phyloP scores from a whole-genome alignment of 345 rosid genomes.

The Eucalyptus regnans region DNA sequence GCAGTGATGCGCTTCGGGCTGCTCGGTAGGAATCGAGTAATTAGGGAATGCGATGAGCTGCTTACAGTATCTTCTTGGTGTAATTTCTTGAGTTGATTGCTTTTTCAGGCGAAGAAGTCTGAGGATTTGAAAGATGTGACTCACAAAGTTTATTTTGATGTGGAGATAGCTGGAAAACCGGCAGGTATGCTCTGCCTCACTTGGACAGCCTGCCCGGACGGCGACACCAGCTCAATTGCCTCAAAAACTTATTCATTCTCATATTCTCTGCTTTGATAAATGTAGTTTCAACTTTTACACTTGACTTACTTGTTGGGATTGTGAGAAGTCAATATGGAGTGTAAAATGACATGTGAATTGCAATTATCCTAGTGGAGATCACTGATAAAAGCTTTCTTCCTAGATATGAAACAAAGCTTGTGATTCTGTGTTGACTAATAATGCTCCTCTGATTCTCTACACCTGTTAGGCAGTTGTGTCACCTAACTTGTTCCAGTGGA shows the following conservation, averaged over 20 bases:
- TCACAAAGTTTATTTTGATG: slow-evolving; percentile 85
- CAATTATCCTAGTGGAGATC: neutral
- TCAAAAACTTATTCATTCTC: neutral
- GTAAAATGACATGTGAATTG: neutral
- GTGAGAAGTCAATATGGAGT: neutral
- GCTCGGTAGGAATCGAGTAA: neutral
- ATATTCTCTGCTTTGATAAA: neutral
- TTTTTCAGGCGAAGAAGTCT: slow-evolving; percentile 58
- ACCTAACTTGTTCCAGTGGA: neutral
- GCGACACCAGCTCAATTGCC: neutral
- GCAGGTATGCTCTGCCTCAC: slow-evolving; percentile 30
- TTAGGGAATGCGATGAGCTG: neutral
- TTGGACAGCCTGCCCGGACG: neutral
- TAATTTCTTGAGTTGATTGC: too few relatives aligned
- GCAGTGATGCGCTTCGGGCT: neutral
- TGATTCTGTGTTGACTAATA: neutral
- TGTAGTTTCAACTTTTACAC: neutral
- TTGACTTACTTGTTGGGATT: neutral
- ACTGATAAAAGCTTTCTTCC: neutral
- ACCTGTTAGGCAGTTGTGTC: neutral
- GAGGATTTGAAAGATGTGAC: slow-evolving; percentile 66
- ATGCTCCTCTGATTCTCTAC: neutral
- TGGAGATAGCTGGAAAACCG: slow-evolving; percentile 79
- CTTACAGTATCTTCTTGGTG: neutral
- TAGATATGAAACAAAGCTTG: neutral